These are phyloP conservation scores for Tillandsia leiboldiana DNA, from an alignment of 176 grass and related monocot species.

Conservation along the genomic window DNA sequence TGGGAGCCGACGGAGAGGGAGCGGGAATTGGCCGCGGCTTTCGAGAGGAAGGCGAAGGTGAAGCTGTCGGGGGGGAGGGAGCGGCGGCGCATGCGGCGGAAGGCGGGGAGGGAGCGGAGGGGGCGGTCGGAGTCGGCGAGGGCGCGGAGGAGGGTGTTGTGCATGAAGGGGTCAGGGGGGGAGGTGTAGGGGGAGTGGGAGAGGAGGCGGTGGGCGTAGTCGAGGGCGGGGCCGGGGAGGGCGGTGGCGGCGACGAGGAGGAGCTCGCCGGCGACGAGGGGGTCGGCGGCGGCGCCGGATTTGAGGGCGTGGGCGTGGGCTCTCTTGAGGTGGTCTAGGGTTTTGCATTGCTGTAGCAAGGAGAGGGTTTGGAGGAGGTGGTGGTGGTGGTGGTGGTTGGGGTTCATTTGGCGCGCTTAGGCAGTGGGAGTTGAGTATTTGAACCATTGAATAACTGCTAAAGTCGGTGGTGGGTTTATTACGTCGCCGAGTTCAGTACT, in stretches of 20 bases:
- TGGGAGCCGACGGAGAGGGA: not conserved
- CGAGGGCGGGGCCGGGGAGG: slow-evolving; percentile 6
- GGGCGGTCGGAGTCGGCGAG: slow-evolving; percentile 15
- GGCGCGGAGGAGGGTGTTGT: slow-evolving; percentile 28
- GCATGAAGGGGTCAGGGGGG: slow-evolving; percentile 18
- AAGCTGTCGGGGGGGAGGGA: slow-evolving; percentile 16
- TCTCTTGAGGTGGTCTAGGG: slow-evolving; percentile 15
- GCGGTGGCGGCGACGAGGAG: slow-evolving; percentile 15
- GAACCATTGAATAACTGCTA: too few relatives aligned
- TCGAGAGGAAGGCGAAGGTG: slow-evolving; percentile 24
- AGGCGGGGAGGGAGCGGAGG: slow-evolving; percentile 2
- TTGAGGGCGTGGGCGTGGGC: slow-evolving; percentile 13
- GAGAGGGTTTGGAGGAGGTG: not conserved
- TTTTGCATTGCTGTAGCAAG: slow-evolving; percentile 7
- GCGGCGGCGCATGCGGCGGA: slow-evolving; percentile 7
- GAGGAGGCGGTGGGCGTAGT: slow-evolving; percentile 16
- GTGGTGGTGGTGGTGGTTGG: not conserved
- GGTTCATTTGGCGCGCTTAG: too few relatives aligned
- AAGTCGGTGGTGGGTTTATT: too few relatives aligned
- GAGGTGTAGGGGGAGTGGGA: not conserved
- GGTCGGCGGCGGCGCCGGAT: slow-evolving; percentile 9
- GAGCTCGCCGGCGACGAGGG: slow-evolving; percentile 12
- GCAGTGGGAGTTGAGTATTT: too few relatives aligned
- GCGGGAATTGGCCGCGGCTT: slow-evolving; percentile 10
- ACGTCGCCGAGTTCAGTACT: too few relatives aligned